Conservation (phyloP, 1,284 basidiomycete genomes). For the Volvariella volvacea region DNA sequence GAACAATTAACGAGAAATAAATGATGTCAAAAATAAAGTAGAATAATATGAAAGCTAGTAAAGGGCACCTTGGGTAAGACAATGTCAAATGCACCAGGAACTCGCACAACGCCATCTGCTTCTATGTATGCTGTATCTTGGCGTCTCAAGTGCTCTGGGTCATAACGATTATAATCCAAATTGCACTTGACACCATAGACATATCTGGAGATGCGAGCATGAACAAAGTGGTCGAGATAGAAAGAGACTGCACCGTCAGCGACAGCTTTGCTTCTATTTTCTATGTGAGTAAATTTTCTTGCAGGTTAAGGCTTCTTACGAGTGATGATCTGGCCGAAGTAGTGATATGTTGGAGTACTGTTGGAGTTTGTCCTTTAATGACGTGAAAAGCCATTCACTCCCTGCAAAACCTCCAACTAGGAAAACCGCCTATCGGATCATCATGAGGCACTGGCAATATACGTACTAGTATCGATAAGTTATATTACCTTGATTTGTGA, state of each 20-base stretch:
- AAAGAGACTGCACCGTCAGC: constrained; percentile 1
- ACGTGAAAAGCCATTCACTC: constrained; percentile 39
- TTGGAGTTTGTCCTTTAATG: constrained; percentile 26
- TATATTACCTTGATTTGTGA: background rate
- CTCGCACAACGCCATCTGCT: constrained; percentile 1
- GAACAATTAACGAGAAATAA: background rate
- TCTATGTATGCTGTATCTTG: background rate
- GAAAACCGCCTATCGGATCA: constrained; percentile 20
- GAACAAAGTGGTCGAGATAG: constrained; percentile 1
- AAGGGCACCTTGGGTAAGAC: constrained; percentile 18
- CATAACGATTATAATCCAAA: background rate
- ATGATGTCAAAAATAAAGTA: constrained; percentile 2
- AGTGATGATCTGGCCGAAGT: constrained; percentile 25
- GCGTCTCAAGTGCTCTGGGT: constrained; percentile 13
- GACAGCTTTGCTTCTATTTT: constrained; percentile 1
- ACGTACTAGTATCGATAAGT: background rate
- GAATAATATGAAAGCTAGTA: background rate
- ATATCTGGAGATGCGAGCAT: background rate
- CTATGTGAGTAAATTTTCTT: background rate
- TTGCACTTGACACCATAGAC: background rate
- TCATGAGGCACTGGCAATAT: background rate
- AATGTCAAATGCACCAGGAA: constrained; percentile 14
- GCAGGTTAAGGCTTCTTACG: constrained; percentile 12
- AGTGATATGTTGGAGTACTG: constrained; percentile 23
- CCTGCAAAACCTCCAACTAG: constrained; percentile 42